phyloP scores from a whole-genome alignment of 768 basidiomycete species.

The Tephrocybe rancida region DNA sequence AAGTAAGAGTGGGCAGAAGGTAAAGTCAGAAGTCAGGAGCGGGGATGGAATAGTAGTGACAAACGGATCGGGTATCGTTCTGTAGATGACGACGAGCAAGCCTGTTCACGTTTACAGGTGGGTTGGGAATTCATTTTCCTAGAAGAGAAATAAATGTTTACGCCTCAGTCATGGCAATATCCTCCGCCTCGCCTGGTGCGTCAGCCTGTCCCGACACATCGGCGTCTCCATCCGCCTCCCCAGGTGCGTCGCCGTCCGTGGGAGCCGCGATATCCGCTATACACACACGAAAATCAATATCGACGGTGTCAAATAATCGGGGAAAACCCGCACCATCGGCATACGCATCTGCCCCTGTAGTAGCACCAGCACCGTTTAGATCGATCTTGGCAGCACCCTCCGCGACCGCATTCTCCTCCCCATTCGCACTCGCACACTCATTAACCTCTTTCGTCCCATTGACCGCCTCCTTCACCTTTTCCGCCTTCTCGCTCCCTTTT shows the following conservation, averaged over 20 bases:
- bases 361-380: conserved; percentile 33
- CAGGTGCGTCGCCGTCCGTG: conserved; percentile 26
- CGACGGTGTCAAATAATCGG: neutral
- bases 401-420: conserved; percentile 22
- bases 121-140: no score
- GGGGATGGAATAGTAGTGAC: no score
- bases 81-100: no score
- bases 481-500: neutral
- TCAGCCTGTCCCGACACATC: conserved; percentile 23
- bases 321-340: conserved; percentile 3
- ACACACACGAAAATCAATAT: neutral
- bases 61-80: no score
- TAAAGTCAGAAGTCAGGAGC: no score
- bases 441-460: neutral
- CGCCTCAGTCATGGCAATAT: conserved; percentile 45
- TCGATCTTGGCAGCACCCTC: conserved; percentile 31
- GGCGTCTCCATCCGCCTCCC: conserved; percentile 16
- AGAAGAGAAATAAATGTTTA: no score
- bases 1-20: no score
- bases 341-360: neutral
- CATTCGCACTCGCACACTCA: neutral
- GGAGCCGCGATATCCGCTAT: conserved; percentile 10
- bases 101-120: no score
- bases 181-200: conserved; percentile 31
- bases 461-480: neutral